Conservation (phyloP, 768 basidiomycete species). For the Polyporus arcularius region DNA sequence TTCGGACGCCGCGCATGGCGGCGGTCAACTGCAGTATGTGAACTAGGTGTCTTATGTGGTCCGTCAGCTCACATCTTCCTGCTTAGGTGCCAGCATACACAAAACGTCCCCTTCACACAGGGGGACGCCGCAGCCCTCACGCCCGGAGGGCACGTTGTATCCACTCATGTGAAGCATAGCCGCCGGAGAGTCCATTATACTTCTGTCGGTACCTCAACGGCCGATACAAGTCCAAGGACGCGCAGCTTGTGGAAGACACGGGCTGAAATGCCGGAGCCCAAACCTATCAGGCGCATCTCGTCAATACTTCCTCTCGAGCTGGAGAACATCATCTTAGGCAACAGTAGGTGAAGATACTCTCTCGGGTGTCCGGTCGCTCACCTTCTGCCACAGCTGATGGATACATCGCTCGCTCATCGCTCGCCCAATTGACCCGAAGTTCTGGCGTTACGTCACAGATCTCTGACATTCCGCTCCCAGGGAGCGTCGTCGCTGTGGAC, state of each 20-base stretch:
- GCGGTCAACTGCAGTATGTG: background rate
- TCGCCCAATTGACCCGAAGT: conserved; percentile 21
- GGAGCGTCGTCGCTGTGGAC: conserved; percentile 52
- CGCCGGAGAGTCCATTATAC: conserved; percentile 17
- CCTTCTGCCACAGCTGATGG: conserved; percentile 29
- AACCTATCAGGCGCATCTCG: conserved; percentile 17
- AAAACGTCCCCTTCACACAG: conserved; percentile 4
- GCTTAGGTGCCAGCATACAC: conserved; percentile 14
- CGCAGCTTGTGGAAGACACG: conserved; percentile 30
- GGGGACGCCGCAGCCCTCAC: conserved; percentile 14
- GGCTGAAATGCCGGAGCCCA: conserved; percentile 4
- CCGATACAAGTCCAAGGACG: background rate
- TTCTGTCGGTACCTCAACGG: background rate
- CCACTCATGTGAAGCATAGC: conserved; percentile 25
- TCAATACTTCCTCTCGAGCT: conserved; percentile 51
- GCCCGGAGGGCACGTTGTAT: conserved; percentile 19
- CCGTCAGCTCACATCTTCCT: background rate
- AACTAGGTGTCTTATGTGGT: background rate
- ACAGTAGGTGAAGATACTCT: conserved; percentile 16
- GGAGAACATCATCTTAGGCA: conserved; percentile 59
- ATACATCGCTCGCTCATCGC: conserved; percentile 28
- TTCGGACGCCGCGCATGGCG: conserved; percentile 5
- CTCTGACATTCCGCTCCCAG: conserved; percentile 51
- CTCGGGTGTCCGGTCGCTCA: background rate
- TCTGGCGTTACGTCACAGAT: conserved; percentile 29